Evolutionary conservation across 306 rosid species (phyloP).

Genomic region (Herpetospermum pedunculosum): DNA sequence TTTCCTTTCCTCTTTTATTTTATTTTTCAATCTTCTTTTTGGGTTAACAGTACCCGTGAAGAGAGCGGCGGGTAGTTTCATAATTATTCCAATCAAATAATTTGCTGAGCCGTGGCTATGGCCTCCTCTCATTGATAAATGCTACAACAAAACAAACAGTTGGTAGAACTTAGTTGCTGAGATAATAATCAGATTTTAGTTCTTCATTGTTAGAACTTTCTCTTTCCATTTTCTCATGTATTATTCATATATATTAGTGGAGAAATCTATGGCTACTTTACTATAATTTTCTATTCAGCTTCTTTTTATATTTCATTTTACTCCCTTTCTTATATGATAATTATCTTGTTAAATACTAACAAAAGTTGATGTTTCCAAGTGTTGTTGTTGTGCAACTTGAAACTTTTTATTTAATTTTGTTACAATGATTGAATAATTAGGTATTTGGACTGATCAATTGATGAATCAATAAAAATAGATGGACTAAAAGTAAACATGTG

Average conservation of each 20-base stretch:
- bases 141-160: neutral
- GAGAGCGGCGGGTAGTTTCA: conserved; percentile 6
- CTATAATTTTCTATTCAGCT: neutral
- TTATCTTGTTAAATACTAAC: too few species aligned
- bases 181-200: neutral
- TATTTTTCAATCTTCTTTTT: neutral
- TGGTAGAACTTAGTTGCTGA: neutral
- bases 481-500: too few species aligned
- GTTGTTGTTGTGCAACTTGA: too few species aligned
- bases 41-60: neutral
- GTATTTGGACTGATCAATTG: too few species aligned
- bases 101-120: neutral
- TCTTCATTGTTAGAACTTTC: neutral
- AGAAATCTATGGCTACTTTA: neutral
- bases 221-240: neutral
- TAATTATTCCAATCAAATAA: neutral
- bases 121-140: neutral
- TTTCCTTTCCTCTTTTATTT: neutral
- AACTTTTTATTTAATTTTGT: too few species aligned
- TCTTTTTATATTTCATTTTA: neutral
- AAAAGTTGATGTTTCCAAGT: too few species aligned
- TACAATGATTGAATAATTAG: too few species aligned
- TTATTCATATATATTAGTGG: neutral
- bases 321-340: too few species aligned
- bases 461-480: too few species aligned